These are phyloP conservation scores for Pseudisothecium myosuroides DNA, from an alignment of 225 moss, liverwort and hornwort species.

Conservation along the genomic window DNA sequence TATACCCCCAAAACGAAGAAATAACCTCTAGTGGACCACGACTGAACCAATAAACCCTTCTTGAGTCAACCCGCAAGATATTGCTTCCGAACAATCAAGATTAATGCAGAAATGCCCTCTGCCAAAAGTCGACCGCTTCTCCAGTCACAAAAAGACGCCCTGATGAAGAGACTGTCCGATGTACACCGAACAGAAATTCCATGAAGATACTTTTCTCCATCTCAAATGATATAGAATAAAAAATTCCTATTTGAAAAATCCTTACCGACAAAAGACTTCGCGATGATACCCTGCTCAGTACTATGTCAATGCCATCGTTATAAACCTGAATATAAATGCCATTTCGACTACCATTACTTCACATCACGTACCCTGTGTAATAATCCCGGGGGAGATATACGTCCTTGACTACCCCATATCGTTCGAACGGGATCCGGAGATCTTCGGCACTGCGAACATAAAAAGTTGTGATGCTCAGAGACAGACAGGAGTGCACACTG, in stretches of 20 bases:
- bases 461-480: background rate
- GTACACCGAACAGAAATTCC: background rate
- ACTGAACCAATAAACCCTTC: background rate
- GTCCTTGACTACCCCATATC: conserved; percentile 90
- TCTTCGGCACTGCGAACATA: conserved; percentile 71
- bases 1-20: background rate
- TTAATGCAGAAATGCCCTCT: background rate
- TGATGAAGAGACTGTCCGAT: background rate
- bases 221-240: background rate
- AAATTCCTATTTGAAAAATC: background rate
- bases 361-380: conserved; percentile 62
- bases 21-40: background rate
- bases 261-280: background rate
- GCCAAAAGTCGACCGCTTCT: background rate
- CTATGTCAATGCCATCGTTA: background rate
- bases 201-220: background rate
- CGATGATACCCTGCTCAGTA: background rate
- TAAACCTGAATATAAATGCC: background rate
- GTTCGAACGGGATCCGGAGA: conserved; percentile 87
- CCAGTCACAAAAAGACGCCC: background rate
- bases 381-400: conserved; percentile 93
- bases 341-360: background rate
- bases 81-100: background rate
- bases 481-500: background rate
- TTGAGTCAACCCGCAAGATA: background rate